Conservation (phyloP, 2,329 filamentous ascomycete species). For the Exophiala aquamarina region DNA sequence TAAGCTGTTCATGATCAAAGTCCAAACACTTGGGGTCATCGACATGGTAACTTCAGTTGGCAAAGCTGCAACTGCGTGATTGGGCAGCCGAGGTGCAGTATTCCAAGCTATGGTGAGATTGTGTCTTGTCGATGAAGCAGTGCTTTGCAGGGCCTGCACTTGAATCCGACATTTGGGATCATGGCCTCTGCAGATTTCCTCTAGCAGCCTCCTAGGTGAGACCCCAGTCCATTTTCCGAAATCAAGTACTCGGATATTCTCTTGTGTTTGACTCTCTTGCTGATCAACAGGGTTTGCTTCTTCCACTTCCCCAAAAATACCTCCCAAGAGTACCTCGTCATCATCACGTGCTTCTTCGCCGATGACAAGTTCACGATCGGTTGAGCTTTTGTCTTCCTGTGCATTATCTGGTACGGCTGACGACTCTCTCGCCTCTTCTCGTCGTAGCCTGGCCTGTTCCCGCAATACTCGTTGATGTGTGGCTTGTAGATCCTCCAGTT, state of each 20-base stretch:
- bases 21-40: conserved; percentile 49
- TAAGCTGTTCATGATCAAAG: conserved; percentile 71
- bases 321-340: conserved; percentile 51
- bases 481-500: conserved; percentile 60
- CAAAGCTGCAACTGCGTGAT: conserved; percentile 44
- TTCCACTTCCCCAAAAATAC: conserved; percentile 53
- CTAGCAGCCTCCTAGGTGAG: conserved; percentile 71
- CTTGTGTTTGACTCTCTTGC: conserved; percentile 33
- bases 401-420: not conserved
- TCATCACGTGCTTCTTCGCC: conserved; percentile 35
- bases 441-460: conserved; percentile 36
- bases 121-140: conserved; percentile 74
- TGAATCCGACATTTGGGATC: conserved; percentile 68
- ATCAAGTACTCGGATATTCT: conserved; percentile 67
- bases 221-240: conserved; percentile 83
- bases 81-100: conserved; percentile 61
- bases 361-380: conserved; percentile 35
- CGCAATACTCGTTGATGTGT: conserved; percentile 38
- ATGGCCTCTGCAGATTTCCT: conserved; percentile 80
- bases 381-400: not conserved
- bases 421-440: conserved; percentile 6
- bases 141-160: conserved; percentile 70
- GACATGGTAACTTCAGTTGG: conserved; percentile 41
- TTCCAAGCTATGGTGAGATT: conserved; percentile 75
- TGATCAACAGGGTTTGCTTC: conserved; percentile 22